These are phyloP conservation scores for Paratinospora sagittata DNA, from an alignment of 164 flowering plant species.

Conservation along the genomic window DNA sequence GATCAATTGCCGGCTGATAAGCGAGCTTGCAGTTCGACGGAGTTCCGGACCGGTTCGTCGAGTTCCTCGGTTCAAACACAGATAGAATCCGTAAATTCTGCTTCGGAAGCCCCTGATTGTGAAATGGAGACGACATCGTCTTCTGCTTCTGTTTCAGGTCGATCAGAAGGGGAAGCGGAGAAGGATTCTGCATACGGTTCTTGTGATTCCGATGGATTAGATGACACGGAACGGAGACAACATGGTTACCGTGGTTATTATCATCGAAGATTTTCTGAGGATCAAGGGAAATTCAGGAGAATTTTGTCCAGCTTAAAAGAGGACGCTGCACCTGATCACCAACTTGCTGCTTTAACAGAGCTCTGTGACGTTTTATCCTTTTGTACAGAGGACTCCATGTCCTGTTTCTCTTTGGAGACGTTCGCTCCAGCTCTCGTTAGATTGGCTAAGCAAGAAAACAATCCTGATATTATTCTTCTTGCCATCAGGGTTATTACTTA, in stretches of 20 bases:
- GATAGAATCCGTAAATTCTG: constrained; percentile 22
- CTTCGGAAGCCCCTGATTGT: constrained; percentile 17
- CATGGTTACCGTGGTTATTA: constrained; percentile 9
- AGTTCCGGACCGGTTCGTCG: constrained; percentile 53
- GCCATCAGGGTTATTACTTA: constrained; percentile 80
- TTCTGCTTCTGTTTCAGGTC: constrained; percentile 48
- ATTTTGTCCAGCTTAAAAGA: constrained; percentile 31
- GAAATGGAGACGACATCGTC: constrained; percentile 38
- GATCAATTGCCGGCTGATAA: constrained; percentile 61
- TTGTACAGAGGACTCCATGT: constrained; percentile 47
- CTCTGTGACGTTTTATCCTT: constrained; percentile 80
- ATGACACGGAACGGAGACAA: constrained; percentile 30
- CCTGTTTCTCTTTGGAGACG: constrained; percentile 36
- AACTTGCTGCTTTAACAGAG: constrained; percentile 58
- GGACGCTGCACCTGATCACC: constrained; percentile 32
- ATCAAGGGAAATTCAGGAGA: constrained; percentile 40
- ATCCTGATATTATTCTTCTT: constrained; percentile 67
- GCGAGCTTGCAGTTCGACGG: constrained; percentile 67
- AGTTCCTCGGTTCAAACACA: constrained; percentile 33
- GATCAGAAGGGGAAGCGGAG: constrained; percentile 48
- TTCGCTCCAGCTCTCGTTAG: constrained; percentile 60
- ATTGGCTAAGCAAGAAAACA: constrained; percentile 50
- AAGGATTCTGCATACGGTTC: constrained; percentile 40
- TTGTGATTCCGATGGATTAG: constrained; percentile 53
- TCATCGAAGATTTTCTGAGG: constrained; percentile 23